These are phyloP conservation scores for Leishmania martiniquensis DNA, from an alignment of 208 protist species.

Conservation along the genomic window DNA sequence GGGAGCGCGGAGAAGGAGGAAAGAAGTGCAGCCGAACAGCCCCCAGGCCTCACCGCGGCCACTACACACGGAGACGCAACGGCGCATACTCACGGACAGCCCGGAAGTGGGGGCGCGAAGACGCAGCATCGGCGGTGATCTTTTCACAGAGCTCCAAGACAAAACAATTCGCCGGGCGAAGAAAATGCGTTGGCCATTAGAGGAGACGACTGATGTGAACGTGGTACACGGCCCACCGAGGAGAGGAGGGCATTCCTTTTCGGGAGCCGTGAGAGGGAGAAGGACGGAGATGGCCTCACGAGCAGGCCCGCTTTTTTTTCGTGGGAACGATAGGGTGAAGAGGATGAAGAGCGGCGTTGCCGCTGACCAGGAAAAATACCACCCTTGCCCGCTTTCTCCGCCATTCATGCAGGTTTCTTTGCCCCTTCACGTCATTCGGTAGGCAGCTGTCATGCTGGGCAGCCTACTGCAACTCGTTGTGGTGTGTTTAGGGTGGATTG, in stretches of 20 bases:
- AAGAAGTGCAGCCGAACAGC: background rate
- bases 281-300: background rate
- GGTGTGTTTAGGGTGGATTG: background rate
- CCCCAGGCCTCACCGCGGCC: background rate
- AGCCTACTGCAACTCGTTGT: too few relatives aligned
- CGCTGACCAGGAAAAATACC: background rate
- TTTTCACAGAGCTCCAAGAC: background rate
- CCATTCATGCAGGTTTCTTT: too few relatives aligned
- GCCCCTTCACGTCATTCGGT: too few relatives aligned
- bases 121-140: background rate
- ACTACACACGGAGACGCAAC: background rate
- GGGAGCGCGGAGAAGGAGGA: too few relatives aligned
- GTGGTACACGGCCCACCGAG: background rate
- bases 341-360: background rate
- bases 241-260: too few relatives aligned
- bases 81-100: background rate
- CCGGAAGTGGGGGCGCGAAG: background rate
- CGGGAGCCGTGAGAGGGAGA: background rate
- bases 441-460: too few relatives aligned
- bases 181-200: background rate
- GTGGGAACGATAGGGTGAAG: background rate
- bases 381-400: too few relatives aligned
- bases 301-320: background rate
- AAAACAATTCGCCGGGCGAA: too few relatives aligned
- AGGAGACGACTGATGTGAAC: background rate